A percentile compares a stretch with the other conserved stretches of the same genome.
Conservation (phyloP, 768 basidiomycete species). For the Leccinum uliginosum region DNA sequence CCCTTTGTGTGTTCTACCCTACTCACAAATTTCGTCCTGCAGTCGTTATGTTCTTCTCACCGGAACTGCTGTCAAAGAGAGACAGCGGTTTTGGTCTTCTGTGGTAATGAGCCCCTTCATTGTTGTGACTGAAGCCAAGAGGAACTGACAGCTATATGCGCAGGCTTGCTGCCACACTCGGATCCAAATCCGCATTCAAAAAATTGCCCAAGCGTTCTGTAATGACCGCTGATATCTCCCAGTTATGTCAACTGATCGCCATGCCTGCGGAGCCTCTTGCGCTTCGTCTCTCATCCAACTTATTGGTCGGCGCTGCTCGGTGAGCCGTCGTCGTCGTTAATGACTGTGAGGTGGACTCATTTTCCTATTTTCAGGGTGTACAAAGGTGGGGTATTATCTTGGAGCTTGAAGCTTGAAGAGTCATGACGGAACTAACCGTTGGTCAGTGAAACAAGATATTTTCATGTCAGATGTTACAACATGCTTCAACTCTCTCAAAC, state of each 20-base stretch:
- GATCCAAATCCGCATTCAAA: conserved; percentile 81
- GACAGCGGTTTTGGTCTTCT: conserved; percentile 89
- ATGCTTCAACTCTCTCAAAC: conserved; percentile 75
- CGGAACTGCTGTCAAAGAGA: conserved; percentile 72
- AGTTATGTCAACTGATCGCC: conserved; percentile 76
- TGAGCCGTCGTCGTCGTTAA: conserved; percentile 30
- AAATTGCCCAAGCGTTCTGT: conserved; percentile 81
- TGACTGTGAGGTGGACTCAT: neutral
- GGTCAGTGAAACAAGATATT: conserved; percentile 76
- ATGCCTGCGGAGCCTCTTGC: conserved; percentile 86
- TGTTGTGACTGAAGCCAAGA: neutral
- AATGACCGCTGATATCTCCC: conserved; percentile 76
- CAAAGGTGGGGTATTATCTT: conserved; percentile 34
- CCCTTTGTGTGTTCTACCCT: conserved; percentile 1
- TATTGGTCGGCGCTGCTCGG: conserved; percentile 89
- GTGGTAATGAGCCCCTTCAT: conserved; percentile 45
- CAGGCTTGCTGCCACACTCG: conserved; percentile 90
- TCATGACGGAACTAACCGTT: neutral
- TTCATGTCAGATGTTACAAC: conserved; percentile 75
- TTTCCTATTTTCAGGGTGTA: conserved; percentile 36
- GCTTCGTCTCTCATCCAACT: conserved; percentile 78
- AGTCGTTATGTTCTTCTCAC: conserved; percentile 75
- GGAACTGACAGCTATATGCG: conserved; percentile 10
- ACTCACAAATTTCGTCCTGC: neutral
- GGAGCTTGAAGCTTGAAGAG: neutral